These are phyloP conservation scores for Lolium rigidum DNA, from an alignment of 176 grass and related monocot species.

Conservation along the genomic window DNA sequence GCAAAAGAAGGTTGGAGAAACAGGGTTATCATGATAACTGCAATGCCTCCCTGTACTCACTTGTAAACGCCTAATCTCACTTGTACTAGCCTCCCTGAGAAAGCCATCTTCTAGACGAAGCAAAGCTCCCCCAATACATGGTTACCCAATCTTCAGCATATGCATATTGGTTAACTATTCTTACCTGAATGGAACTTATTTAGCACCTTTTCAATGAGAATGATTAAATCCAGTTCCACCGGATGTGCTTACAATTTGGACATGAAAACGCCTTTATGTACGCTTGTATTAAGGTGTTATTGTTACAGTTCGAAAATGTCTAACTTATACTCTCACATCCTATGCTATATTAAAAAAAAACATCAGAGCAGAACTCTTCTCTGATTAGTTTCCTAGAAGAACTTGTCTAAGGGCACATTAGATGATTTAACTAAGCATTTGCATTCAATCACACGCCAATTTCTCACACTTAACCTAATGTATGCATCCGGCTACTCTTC, in stretches of 20 bases:
- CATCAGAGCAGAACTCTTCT: too few relatives aligned
- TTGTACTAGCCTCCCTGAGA: neutral
- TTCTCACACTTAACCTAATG: neutral
- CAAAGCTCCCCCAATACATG: neutral
- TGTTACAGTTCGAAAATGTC: neutral
- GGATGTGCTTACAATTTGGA: neutral
- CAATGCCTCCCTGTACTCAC: neutral
- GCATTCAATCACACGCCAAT: slow-evolving; percentile 1
- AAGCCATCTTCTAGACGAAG: neutral
- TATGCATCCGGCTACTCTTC: neutral
- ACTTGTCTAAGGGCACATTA: too few relatives aligned
- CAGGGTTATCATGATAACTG: neutral
- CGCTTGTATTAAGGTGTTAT: neutral
- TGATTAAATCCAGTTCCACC: neutral
- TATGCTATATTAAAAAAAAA: too few relatives aligned
- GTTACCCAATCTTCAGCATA: neutral
- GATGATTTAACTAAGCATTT: neutral
- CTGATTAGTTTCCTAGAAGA: too few relatives aligned
- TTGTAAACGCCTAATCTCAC: neutral
- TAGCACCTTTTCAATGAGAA: neutral
- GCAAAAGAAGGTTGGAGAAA: neutral
- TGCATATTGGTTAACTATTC: neutral
- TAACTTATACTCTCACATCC: too few relatives aligned
- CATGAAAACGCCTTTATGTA: neutral
- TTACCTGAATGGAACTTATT: neutral